phyloP scores from a whole-genome alignment of 106 monocot species.

The Agapanthus africanus region DNA sequence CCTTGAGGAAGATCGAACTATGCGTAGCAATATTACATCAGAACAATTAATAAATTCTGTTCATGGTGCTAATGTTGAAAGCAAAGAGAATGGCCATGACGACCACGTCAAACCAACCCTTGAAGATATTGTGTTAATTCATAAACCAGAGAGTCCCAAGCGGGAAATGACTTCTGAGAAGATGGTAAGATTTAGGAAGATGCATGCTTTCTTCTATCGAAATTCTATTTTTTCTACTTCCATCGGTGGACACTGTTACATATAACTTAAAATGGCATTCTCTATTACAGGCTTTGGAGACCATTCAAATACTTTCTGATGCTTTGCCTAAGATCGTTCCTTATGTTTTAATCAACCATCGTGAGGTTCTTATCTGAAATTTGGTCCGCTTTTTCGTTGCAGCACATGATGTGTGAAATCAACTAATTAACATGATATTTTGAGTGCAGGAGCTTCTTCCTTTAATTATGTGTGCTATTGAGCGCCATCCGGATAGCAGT shows the following conservation, averaged over 20 bases:
- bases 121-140: slow-evolving; percentile 19
- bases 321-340: slow-evolving; percentile 97
- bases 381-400: slow-evolving; percentile 6
- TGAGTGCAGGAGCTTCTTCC: slow-evolving; percentile 90
- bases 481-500: slow-evolving; percentile 79
- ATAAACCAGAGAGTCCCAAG: slow-evolving; percentile 39
- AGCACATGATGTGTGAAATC: slow-evolving; percentile 12
- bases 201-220: not conserved
- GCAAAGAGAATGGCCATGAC: slow-evolving; percentile 14
- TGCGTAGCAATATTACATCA: slow-evolving; percentile 3
- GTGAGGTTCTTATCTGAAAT: slow-evolving; percentile 77
- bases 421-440: not conserved
- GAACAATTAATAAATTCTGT: slow-evolving; percentile 13
- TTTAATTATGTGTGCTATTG: slow-evolving; percentile 96
- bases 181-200: slow-evolving; percentile 31
- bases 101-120: slow-evolving; percentile 11
- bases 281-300: too few relatives aligned
- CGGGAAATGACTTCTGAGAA: slow-evolving; percentile 34
- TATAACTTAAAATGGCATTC: too few relatives aligned
- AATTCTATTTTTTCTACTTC: not conserved
- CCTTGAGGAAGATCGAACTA: slow-evolving; percentile 12
- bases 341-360: slow-evolving; percentile 96
- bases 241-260: not conserved
- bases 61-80: slow-evolving; percentile 31
- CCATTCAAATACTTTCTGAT: slow-evolving; percentile 90